A percentile compares a stretch with the other conserved stretches of the same genome.
Evolutionary conservation across 139 green algal species (phyloP).

Genomic region (Chlamydomonas incerta): DNA sequence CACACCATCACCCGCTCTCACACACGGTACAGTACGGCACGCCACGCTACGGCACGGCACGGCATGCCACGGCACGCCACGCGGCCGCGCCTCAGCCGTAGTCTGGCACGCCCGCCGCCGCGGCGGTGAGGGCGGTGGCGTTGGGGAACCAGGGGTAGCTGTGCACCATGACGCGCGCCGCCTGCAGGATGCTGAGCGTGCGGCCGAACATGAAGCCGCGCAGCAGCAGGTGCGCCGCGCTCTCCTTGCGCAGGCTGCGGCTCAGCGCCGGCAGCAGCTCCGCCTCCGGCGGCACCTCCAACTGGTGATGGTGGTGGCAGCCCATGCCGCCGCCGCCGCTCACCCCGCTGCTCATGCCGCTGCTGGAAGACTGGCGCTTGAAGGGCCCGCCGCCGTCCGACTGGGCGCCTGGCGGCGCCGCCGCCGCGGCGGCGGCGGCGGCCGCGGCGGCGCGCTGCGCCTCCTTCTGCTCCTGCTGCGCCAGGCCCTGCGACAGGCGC

Average conservation of each 20-base stretch:
- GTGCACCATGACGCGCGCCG: neutral
- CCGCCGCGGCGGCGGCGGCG: no score
- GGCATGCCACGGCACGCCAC: neutral
- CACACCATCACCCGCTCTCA: no score
- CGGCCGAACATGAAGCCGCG: constrained; percentile 26
- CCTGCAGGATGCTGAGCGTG: constrained; percentile 16
- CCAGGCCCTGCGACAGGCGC: neutral
- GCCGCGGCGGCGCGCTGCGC: no score
- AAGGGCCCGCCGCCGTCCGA: no score
- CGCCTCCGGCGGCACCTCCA: neutral
- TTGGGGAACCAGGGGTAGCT: constrained; percentile 18
- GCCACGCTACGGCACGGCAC: no score
- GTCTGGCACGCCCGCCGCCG: neutral
- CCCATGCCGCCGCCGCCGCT: no score
- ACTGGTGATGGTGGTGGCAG: neutral
- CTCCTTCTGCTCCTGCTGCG: no score
- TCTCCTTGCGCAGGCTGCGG: constrained; percentile 19
- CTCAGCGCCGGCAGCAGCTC: neutral
- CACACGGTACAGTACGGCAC: no score
- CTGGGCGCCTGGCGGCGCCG: no score
- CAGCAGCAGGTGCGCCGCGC: constrained; percentile 19
- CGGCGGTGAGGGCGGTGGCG: neutral
- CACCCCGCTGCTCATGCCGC: no score
- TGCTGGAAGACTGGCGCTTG: no score
- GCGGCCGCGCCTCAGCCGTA: neutral